Base-by-base conservation (phyloP, 176 grass and related monocot species). In the Secale cereale region DNA sequence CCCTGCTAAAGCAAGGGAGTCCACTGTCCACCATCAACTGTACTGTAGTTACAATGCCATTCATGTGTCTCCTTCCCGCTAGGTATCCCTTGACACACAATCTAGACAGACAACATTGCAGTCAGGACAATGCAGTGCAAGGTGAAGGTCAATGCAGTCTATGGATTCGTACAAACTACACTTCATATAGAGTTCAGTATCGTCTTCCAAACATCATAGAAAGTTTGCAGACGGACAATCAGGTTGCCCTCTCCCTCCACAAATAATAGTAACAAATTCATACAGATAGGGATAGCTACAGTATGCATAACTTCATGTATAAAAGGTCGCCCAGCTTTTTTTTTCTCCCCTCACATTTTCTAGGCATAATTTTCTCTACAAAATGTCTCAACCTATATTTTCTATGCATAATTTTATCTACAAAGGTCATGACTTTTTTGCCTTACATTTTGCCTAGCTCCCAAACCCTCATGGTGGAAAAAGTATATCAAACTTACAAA, bases 1-100 rank as follows among this genome's bases (percentile, higher is more conserved):
- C 97, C 68, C 97, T 90, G 86, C 97, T 99, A 70, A 99, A 99
- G 91, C 97, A 99, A 23, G 97, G 97, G 29, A 99, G 90, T 22
- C 93, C 97, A 45, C 97, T 99, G 80, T 99, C 97, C 65, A 82
- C 88, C 97, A 99, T 96, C 79, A 99, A 79, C 67, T 92, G 89
- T 30, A 99, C 93, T 56, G 97, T 99, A 54, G 90, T 91, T 83
- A 99, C 59, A 87, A 99, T 96, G 19, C 97, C 97, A 74, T 99
- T 94, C 93, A 92, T 96, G 50, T 99, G 93, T 69, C 93, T 87
- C 46, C 97, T 91, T 84, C 93, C 97, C 17, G 91, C 88, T 52
- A 99, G 90, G 86, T 99, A 99, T 81, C 97, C 97, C 89, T 99
- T 99, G 43, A 99, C 93, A 22, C 97, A 99, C 85, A 96, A 94